Base-by-base conservation (phyloP, 2,329 filamentous ascomycete genomes). In the Ophiocordyceps camponoti-floridani region DNA sequence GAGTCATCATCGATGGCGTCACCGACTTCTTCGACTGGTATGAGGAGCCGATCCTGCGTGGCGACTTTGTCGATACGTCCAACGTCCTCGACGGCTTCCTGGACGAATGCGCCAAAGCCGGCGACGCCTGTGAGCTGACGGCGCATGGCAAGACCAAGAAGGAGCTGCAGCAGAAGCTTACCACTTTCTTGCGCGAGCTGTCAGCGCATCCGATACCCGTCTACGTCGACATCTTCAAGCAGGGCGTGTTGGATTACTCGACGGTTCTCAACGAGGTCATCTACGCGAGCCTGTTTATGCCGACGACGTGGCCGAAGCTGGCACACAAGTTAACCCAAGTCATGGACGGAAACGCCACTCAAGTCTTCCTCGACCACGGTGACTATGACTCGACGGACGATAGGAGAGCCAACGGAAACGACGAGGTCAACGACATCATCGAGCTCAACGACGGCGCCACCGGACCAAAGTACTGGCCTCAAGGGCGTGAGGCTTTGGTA, bases 111-210 rank as follows among this genome's bases (percentile, higher is more conserved):
- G 46, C 58, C 44, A 58, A 58, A 41, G 71, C 70, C 1, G 68
- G 69, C 3, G 49, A 62, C 5, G 58, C 56, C n/a, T 73, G 69
- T 47, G 54, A 63, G 1, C 50, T 73, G 27, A 60, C 62, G 0
- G 54, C 56, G 0, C 47, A 66, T 11, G 60, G 59, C 10, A 49
- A 54, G 2, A 59, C 65, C 1, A 59, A 58, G 38, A 55, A 64
- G 27, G 56, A 54, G 5, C 52, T 68, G 10, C 48, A 52, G 16
- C 46, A 51, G 1, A 56, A 57, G 26, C 52, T 71, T 1, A 45
- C 62, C 2, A 38, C 46, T 0, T 56, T 64, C 4, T 49, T 64
- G 1, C 48, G 54, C 0, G 48, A 54, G 2, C 52, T 72, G 4
- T 53, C 55, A 26, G 50, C 58, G 4, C 55, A 67, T 7, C 67